Evolutionary conservation across 257 asterid species (phyloP).

Genomic region (Penstemon barbatus): DNA sequence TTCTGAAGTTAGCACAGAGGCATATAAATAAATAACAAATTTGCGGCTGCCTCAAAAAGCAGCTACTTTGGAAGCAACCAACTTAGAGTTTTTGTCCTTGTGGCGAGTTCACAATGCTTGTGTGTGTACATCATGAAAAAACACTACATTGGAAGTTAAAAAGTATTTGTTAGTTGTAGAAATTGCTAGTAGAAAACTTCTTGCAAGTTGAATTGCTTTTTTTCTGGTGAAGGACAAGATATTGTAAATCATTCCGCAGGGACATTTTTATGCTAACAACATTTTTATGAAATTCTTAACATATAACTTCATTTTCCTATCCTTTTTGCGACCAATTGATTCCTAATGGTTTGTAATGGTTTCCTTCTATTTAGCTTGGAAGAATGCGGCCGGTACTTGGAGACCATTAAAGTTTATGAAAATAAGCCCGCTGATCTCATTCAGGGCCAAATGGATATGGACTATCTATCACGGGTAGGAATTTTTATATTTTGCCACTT

Average conservation of each 20-base stretch:
- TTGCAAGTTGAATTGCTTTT: background rate
- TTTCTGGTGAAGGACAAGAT: background rate
- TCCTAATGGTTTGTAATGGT: slow-evolving; percentile 15
- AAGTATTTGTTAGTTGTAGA: background rate
- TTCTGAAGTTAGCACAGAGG: slow-evolving; percentile 5
- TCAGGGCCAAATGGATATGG: slow-evolving; percentile 98
- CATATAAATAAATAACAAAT: slow-evolving; percentile 1
- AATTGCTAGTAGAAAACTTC: slow-evolving; percentile 20
- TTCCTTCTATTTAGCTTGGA: slow-evolving; percentile 61
- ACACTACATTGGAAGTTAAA: background rate
- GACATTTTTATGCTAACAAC: slow-evolving; percentile 16
- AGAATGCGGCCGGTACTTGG: slow-evolving; percentile 97
- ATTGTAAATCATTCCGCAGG: slow-evolving; percentile 2
- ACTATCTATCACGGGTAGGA: slow-evolving; percentile 81
- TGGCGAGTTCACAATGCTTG: background rate
- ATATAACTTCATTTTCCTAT: slow-evolving; percentile 10
- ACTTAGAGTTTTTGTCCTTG: background rate
- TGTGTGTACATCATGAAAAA: too few species aligned
- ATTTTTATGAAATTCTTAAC: background rate
- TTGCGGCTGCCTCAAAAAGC: background rate
- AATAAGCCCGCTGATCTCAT: slow-evolving; percentile 94
- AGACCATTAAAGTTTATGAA: slow-evolving; percentile 93
- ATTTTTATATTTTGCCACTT: background rate
- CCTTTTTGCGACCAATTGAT: slow-evolving; percentile 17
- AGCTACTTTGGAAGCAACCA: background rate